Base-by-base conservation (phyloP, 345 rosid genomes). In the Acer campestre region DNA sequence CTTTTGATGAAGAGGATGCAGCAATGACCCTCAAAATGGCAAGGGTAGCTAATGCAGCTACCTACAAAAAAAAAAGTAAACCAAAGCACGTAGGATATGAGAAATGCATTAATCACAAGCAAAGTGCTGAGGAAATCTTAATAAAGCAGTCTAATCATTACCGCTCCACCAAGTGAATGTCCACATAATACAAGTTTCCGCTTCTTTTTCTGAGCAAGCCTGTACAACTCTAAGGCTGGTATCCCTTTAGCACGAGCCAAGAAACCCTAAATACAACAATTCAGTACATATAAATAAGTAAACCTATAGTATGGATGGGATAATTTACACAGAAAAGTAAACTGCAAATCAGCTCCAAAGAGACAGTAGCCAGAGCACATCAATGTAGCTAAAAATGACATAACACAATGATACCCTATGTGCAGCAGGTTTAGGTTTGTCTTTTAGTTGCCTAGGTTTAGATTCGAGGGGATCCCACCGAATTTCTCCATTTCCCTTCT, bases 111-210 rank as follows among this genome's bases (percentile, higher is more conserved):
- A 79, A 71, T 13, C 71, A 23, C 25, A n/a, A 74, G 66, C 55
- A 79, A 55, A 44, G 20, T 7, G 31, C 79, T 61, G 61, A 23
- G n/a, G 51, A 59, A 75, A 40, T 55, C 20, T 14, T 62, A 79
- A 77, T 65, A 35, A 58, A 78, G 71, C 61, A 70, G 42, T 25
- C 58, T 49, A 18, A 64, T 49, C n/a, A 59, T 84, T 88, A 95
- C 99, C 67, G 99, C 99, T 71, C 99, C 99, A 79, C 99, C 99
- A 84, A 95, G 97, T 71, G 99, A 93, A 85, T 95, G 99, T 58
- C 99, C 98, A 87, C 99, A 95, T 56, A 95, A 81, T 20, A 93
- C 99, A 83, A 95, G 98, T 83, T 95, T 95, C 7, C 89, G 78
- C 72, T 95, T 89, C 92, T 93, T 95, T 85, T 93, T 93, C 82